Conservation (phyloP, 1,284 basidiomycete genomes). For the Acaromyces ingoldii region DNA sequence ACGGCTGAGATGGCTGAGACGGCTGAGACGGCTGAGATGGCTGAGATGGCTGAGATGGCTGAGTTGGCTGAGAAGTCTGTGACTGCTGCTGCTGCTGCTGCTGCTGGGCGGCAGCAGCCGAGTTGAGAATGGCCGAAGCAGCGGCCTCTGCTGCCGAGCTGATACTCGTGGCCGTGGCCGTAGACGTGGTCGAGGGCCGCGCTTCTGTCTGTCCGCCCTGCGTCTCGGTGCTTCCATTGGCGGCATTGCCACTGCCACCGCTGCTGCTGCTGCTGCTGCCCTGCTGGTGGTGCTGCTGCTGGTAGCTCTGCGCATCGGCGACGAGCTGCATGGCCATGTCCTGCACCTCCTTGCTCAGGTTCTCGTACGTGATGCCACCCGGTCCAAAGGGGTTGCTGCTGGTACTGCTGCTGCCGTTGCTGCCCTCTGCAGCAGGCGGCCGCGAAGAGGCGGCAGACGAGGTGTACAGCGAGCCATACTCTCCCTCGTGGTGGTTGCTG, state of each 20-base stretch:
- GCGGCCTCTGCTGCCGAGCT: too few relatives aligned
- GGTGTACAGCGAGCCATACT: conserved; percentile 6
- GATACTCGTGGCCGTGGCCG: not conserved
- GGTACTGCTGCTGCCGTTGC: not conserved
- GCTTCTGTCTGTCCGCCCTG: too few relatives aligned
- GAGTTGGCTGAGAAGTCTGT: not conserved
- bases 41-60: not conserved
- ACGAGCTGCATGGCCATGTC: conserved; percentile 7
- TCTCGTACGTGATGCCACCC: conserved; percentile 1
- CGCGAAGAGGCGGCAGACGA: not conserved
- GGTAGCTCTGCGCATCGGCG: not conserved
- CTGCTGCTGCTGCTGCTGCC: too few relatives aligned
- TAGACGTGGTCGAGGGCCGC: not conserved
- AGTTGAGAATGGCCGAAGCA: not conserved
- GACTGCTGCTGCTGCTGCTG: not conserved
- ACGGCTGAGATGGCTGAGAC: too few relatives aligned
- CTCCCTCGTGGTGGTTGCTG: too few relatives aligned
- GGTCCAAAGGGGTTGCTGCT: conserved; percentile 1
- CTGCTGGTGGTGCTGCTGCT: not conserved
- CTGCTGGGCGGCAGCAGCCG: not conserved
- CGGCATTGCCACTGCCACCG: not conserved
- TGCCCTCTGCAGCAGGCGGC: not conserved
- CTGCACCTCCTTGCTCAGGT: not conserved
- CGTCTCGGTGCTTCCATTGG: too few relatives aligned
- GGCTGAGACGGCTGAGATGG: not conserved